Evolutionary conservation across 1,284 basidiomycete species (phyloP).

Genomic region (Fomitopsis palustris): DNA sequence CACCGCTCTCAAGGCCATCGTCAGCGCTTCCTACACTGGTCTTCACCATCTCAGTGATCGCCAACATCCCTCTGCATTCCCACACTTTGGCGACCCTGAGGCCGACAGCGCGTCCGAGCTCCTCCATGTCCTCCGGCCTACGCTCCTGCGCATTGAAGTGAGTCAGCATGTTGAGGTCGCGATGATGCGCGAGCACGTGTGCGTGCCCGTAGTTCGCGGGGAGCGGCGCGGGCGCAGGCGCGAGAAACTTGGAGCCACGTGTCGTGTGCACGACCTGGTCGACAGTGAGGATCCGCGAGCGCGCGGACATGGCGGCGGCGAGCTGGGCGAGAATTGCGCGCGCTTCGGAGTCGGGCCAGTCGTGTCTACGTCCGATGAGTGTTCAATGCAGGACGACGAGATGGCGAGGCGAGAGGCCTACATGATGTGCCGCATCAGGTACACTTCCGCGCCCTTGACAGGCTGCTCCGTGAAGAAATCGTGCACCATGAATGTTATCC

Average conservation of each 20-base stretch:
- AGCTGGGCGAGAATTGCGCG: constrained; percentile 21
- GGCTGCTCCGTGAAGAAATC: constrained; percentile 32
- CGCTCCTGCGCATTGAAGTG: too few species aligned
- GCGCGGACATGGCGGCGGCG: constrained; percentile 14
- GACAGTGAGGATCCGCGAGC: constrained; percentile 8
- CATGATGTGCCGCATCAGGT: constrained; percentile 23
- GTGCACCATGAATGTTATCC: constrained; percentile 14
- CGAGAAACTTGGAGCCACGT: neutral
- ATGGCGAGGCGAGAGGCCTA: constrained; percentile 2
- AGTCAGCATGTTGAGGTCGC: too few species aligned
- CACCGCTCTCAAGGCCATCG: too few species aligned
- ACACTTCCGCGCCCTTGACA: constrained; percentile 23
- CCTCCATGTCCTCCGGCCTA: too few species aligned
- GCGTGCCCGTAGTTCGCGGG: constrained; percentile 7
- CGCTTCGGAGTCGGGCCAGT: constrained; percentile 22
- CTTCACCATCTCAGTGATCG: too few species aligned
- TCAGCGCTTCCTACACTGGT: too few species aligned
- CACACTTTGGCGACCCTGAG: too few species aligned
- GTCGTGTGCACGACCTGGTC: constrained; percentile 11
- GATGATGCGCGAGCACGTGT: too few species aligned
- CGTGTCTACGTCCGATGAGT: constrained; percentile 14
- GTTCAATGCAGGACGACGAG: too few species aligned
- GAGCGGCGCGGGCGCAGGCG: constrained; percentile 4
- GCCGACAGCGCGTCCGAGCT: too few species aligned
- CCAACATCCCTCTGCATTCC: too few species aligned